Percentiles rank a stretch among this genome's conserved stretches.
These are phyloP conservation scores for Geranium brycei DNA, from an alignment of 345 rosid species.

Conservation along the genomic window DNA sequence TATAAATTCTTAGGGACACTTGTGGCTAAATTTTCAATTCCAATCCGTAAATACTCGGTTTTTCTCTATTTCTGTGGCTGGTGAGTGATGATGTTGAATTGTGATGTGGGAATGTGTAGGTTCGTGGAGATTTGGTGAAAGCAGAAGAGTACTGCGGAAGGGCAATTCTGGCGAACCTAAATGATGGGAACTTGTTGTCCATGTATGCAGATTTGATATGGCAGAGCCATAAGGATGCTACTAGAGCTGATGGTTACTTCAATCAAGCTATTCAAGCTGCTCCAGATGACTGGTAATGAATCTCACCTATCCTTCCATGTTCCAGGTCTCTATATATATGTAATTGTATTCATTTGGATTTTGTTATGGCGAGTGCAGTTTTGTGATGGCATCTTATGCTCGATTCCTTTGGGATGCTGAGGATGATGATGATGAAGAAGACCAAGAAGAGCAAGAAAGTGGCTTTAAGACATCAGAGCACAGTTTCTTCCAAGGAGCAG, in stretches of 20 bases:
- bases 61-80: background rate
- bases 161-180: conserved; percentile 52
- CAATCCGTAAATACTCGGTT: background rate
- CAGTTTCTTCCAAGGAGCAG: conserved; percentile 26
- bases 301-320: background rate
- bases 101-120: conserved; percentile 28
- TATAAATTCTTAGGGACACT: conserved; percentile 4
- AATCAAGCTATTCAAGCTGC: conserved; percentile 70
- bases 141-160: conserved; percentile 81
- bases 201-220: conserved; percentile 81
- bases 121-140: conserved; percentile 43
- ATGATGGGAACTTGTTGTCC: conserved; percentile 60
- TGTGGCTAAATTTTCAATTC: too few species aligned
- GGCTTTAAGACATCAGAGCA: conserved; percentile 11
- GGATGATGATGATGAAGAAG: conserved; percentile 48
- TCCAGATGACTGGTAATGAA: conserved; percentile 65
- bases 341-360: background rate
- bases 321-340: conserved; percentile 2
- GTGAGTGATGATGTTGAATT: background rate
- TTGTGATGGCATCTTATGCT: conserved; percentile 80
- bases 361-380: conserved; percentile 33
- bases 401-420: conserved; percentile 83
- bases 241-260: conserved; percentile 66
- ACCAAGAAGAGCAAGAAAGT: conserved; percentile 11
- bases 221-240: conserved; percentile 50